Evolutionary conservation across 129 eudicot species (phyloP), one percentile per base, ranked within the genome.

Genomic region (Chrysanthemum seticuspe): DNA sequence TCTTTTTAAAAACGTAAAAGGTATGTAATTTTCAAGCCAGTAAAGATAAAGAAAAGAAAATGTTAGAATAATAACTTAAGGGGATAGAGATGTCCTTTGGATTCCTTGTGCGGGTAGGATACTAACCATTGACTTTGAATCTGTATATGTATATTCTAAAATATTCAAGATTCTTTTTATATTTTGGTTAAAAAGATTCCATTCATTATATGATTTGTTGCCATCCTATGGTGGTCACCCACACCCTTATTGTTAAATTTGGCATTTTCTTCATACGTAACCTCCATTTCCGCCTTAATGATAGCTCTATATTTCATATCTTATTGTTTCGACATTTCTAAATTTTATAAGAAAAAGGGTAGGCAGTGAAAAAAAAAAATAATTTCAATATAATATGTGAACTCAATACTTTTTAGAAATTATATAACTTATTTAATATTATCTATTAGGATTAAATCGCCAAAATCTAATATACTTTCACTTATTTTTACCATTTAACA

Each of bases 61-160:
- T 44, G 47, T 45, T 74, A 67, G 69, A 67, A 56, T 76, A 34
- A 64, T 48, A 11, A 10, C 4, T 10, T 0, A 40, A 23, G 29
- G 44, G 49, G 49, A 67, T 19, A 49, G 51, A 73, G 57, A 12
- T 74, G 79, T 62, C 73, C 67, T 70, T 75, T 70, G 76, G 80
- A 80, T 80, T 80, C 78, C 74, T 23, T 75, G 34, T 65, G 68
- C 16, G 72, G 67, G 48, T 74, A 23, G 52, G 68, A 79, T 72
- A 66, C 74, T 48, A 47, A 65, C 64, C 83, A 59, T 79, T 79
- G 71, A 81, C 78, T 81, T 75, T 47, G 81, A 70, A 62, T 75
- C 81, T 57, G 29, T 7, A 3, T 1, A 7, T 25, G 83, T 55
- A 75, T 75, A 68, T 67, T 65, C 78, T 65, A 62, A 73, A 66